Base-by-base conservation (phyloP, 192 early-diverging fungal genomes). In the Spinellus fusiger region DNA sequence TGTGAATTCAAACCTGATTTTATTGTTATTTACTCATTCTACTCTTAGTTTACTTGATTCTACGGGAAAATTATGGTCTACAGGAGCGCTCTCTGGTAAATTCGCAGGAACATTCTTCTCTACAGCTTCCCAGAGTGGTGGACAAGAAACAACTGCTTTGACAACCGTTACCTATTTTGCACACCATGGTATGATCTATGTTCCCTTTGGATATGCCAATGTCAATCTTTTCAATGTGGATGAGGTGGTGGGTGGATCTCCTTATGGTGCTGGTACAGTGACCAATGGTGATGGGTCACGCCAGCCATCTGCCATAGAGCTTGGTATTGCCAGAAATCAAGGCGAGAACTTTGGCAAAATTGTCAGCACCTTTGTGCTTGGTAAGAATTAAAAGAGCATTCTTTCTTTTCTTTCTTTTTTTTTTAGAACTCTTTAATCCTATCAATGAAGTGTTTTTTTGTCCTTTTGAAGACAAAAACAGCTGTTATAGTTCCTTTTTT, bases 181-280 rank as follows among this genome's bases (percentile, higher is more conserved):
- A 7, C 89, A 92, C 75, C 89, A 90, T 64, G 91, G 89, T 29
- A 82, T 93, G 40, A 76, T 82, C 55, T 93, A 77, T 59, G 87
- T 91, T 34, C 91, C 91, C 0, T 58, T 91, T 44, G 87, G 87
- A 9, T 83, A 26, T 61, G 34, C 49, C 4, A 69, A 59, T 55
- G 22, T 47, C 18, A 22, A 54, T 35, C 29, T 69, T 6, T 64
- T 69, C 47, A 61, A 69, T 34, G 48, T 16, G 7, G 46, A 37
- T 1, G 64, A 60, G 40, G 62, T 70, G 3, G 28, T 64, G 15
- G 69, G 69, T 40, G 69, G 69, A 2, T 61, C 57, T 4, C 35
- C 69, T 1, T 70, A 64, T 55, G 69, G 69, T 29, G 84, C 86
- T 52, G 62, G 62, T 33, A 56, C 62, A 6, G 44, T 65, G 16